Conservation (phyloP, 1,139 yeast species). For the Magnusiomyces fungicola region DNA sequence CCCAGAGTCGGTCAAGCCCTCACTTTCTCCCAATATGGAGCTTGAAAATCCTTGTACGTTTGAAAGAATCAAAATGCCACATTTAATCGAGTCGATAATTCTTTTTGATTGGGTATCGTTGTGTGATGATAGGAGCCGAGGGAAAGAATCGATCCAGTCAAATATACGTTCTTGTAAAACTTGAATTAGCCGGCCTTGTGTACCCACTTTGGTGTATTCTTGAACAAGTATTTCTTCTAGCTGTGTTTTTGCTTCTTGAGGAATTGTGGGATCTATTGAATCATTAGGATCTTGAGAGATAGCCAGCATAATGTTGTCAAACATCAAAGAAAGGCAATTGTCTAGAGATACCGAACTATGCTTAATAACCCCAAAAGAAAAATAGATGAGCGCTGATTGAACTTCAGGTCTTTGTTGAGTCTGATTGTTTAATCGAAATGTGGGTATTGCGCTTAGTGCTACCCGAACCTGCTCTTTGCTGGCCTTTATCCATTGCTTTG, state of each 20-base stretch:
- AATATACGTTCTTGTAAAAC: constrained; percentile 21
- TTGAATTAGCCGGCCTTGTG: not conserved
- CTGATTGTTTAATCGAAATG: constrained; percentile 15
- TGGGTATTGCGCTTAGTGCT: constrained; percentile 23
- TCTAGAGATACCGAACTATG: constrained; percentile 33
- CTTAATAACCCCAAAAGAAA: constrained; percentile 30
- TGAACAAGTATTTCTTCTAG: too few species aligned
- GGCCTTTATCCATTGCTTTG: constrained; percentile 56
- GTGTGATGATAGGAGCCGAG: constrained; percentile 24
- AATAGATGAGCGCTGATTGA: constrained; percentile 26
- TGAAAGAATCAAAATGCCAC: not conserved
- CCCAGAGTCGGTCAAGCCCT: not conserved
- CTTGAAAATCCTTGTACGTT: not conserved
- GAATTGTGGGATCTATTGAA: not conserved
- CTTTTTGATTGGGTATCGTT: constrained; percentile 24
- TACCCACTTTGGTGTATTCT: too few species aligned
- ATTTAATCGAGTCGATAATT: constrained; percentile 18
- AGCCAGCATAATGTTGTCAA: constrained; percentile 28
- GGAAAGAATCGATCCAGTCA: constrained; percentile 29
- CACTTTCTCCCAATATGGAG: not conserved
- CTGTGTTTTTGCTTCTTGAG: not conserved
- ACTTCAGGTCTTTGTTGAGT: constrained; percentile 32
- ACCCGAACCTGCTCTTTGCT: constrained; percentile 52
- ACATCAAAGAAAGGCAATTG: constrained; percentile 30
- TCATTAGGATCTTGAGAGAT: constrained; percentile 4